phyloP scores from a whole-genome alignment of 495 filamentous ascomycete genomes.

The Extremus antarcticus region DNA sequence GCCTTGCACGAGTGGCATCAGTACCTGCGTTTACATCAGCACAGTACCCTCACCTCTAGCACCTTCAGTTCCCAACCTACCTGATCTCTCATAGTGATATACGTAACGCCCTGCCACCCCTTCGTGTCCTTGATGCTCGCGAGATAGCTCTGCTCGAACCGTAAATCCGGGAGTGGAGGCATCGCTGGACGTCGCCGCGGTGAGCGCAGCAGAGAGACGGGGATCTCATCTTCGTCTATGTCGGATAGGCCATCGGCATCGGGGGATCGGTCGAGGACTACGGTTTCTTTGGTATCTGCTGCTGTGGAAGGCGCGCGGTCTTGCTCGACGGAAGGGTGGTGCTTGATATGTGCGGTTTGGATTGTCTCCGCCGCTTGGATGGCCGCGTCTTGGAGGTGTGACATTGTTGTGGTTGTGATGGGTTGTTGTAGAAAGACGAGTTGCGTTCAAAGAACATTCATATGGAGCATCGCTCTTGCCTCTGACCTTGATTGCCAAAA shows the following conservation, averaged over 20 bases:
- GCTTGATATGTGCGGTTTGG: constrained; percentile 67
- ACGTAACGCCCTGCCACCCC: constrained; percentile 61
- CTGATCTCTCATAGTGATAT: constrained; percentile 84
- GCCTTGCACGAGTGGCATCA: constrained; percentile 75
- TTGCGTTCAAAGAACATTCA: not conserved
- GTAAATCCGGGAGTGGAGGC: constrained; percentile 80
- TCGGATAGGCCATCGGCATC: constrained; percentile 17
- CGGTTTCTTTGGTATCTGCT: constrained; percentile 32
- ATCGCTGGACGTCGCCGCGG: constrained; percentile 46
- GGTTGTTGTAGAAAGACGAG: not conserved
- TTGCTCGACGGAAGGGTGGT: constrained; percentile 53
- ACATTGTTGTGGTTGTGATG: not conserved
- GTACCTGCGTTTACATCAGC: constrained; percentile 42
- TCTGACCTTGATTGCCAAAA: not conserved
- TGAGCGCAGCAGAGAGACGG: constrained; percentile 29
- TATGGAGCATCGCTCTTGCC: not conserved
- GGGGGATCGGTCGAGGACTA: constrained; percentile 16
- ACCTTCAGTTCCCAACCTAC: constrained; percentile 34
- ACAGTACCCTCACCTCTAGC: not conserved
- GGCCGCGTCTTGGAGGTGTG: constrained; percentile 26
- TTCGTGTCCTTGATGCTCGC: constrained; percentile 68
- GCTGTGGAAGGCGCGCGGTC: constrained; percentile 75
- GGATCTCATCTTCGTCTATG: constrained; percentile 33
- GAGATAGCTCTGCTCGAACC: constrained; percentile 96
- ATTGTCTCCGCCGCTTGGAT: constrained; percentile 62